These are phyloP conservation scores for Exophiala sideris DNA, from an alignment of 2,329 filamentous ascomycete species.

Conservation along the genomic window DNA sequence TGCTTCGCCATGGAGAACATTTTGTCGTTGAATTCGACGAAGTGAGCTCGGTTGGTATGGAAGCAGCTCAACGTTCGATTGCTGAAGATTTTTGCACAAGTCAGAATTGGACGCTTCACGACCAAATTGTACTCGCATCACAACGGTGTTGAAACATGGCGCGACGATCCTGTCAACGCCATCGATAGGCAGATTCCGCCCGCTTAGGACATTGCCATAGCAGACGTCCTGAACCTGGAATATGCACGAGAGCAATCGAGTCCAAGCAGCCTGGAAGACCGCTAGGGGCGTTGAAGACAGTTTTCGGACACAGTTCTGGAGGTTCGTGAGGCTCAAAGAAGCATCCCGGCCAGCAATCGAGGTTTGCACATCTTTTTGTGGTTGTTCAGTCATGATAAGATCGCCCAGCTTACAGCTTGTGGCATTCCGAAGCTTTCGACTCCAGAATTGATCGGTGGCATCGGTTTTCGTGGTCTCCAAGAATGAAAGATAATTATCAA, in stretches of 20 bases:
- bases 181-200: conserved; percentile 65
- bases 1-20: conserved; percentile 45
- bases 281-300: conserved; percentile 62
- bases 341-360: not conserved
- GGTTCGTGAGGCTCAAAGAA: not conserved
- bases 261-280: conserved; percentile 70
- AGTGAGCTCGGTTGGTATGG: conserved; percentile 72
- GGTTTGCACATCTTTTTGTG: not conserved
- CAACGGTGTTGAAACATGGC: conserved; percentile 88
- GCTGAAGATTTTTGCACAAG: conserved; percentile 59
- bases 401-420: conserved; percentile 15
- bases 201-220: conserved; percentile 83
- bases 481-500: conserved; percentile 62
- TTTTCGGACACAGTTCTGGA: conserved; percentile 42
- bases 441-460: conserved; percentile 65
- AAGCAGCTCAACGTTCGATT: conserved; percentile 59
- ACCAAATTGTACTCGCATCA: conserved; percentile 60
- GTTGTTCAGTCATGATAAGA: conserved; percentile 4
- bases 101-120: conserved; percentile 51
- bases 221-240: conserved; percentile 64
- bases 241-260: conserved; percentile 57
- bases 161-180: conserved; percentile 71
- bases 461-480: conserved; percentile 51
- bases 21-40: conserved; percentile 62
- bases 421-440: conserved; percentile 40